A percentile compares a stretch with the other conserved stretches of the same genome.
Evolutionary conservation across 1,139 yeast species (phyloP).

Genomic region (Debaryomyces fabryi): DNA sequence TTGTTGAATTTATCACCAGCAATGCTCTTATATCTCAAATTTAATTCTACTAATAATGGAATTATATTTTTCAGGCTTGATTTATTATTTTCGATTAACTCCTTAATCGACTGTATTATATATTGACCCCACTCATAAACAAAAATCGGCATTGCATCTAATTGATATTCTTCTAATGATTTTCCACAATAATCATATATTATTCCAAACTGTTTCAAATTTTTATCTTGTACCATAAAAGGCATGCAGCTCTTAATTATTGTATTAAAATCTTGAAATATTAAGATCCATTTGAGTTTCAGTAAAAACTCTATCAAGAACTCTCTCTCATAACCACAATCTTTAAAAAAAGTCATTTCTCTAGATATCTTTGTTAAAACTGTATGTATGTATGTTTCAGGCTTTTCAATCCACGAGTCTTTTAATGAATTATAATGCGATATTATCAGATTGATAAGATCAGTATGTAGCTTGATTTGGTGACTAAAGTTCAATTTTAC

Average conservation of each 20-base stretch:
- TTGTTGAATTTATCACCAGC: slow-evolving; percentile 15
- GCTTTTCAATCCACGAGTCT: slow-evolving; percentile 20
- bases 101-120: slow-evolving; percentile 13
- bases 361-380: slow-evolving; percentile 20
- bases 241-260: slow-evolving; percentile 25
- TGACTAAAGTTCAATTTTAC: slow-evolving; percentile 25
- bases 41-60: slow-evolving; percentile 14
- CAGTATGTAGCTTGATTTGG: slow-evolving; percentile 20
- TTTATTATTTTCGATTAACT: slow-evolving; percentile 10
- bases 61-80: slow-evolving; percentile 11
- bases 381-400: slow-evolving; percentile 23
- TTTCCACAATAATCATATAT: slow-evolving; percentile 22
- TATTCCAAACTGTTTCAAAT: slow-evolving; percentile 19
- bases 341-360: slow-evolving; percentile 23
- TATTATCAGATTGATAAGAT: slow-evolving; percentile 20
- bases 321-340: slow-evolving; percentile 25
- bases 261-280: slow-evolving; percentile 30
- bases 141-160: slow-evolving; percentile 24
- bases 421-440: slow-evolving; percentile 21
- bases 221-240: slow-evolving; percentile 18
- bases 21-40: slow-evolving; percentile 15
- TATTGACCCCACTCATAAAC: slow-evolving; percentile 25
- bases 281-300: slow-evolving; percentile 33
- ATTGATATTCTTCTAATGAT: slow-evolving; percentile 20
- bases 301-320: slow-evolving; percentile 25